phyloP scores from a whole-genome alignment of 352 stramenopile species.

The Globisporangium barbulae region DNA sequence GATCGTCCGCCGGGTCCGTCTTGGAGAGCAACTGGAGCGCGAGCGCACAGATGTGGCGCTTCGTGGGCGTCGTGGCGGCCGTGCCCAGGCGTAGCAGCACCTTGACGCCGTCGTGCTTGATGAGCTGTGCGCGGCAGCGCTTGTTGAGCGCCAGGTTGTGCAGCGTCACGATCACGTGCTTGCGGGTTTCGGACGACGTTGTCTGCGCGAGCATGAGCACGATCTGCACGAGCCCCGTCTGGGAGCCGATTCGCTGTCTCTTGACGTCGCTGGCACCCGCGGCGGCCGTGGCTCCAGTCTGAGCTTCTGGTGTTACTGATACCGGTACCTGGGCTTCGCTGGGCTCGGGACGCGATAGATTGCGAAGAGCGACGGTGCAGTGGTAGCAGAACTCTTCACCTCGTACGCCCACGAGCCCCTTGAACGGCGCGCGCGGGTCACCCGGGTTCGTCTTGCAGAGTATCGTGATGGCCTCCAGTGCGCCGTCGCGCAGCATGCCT shows the following conservation, averaged over 20 bases:
- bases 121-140: slow-evolving; percentile 58
- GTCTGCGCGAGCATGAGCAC: slow-evolving; percentile 53
- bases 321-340: background rate
- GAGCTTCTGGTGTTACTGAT: background rate
- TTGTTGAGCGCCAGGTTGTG: slow-evolving; percentile 59
- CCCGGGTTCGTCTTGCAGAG: slow-evolving; percentile 43
- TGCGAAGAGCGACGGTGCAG: slow-evolving; percentile 59
- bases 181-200: slow-evolving; percentile 40
- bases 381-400: slow-evolving; percentile 71
- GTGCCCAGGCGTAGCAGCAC: slow-evolving; percentile 50
- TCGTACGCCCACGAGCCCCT: slow-evolving; percentile 52
- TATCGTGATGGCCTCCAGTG: slow-evolving; percentile 48
- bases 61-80: slow-evolving; percentile 35
- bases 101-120: slow-evolving; percentile 81
- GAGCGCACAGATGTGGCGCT: slow-evolving; percentile 64
- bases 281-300: background rate
- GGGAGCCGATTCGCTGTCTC: slow-evolving; percentile 46
- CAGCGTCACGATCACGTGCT: slow-evolving; percentile 65
- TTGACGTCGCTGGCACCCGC: slow-evolving; percentile 40
- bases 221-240: slow-evolving; percentile 53
- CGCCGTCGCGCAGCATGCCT: slow-evolving; percentile 70
- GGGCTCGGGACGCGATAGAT: slow-evolving; percentile 49
- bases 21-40: slow-evolving; percentile 58
- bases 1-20: slow-evolving; percentile 36
- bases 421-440: slow-evolving; percentile 45